Evolutionary conservation across 176 grass and related monocot genomes (phyloP).

Genomic region (Aegilops longissima): DNA sequence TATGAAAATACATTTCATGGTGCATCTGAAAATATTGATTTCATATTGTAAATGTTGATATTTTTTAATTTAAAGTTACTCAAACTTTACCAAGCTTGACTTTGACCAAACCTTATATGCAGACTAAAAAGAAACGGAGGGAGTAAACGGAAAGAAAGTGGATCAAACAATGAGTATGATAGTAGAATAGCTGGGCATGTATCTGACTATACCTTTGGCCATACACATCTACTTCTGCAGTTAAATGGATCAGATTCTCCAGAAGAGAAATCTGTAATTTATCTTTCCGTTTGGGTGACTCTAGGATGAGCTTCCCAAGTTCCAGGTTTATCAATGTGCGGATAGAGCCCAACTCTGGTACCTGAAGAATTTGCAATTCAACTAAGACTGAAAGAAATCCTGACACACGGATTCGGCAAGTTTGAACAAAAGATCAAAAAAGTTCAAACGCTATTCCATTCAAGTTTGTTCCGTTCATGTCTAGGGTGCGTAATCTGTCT

Average conservation of each 20-base stretch:
- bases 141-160: no score
- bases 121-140: no score
- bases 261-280: slow-evolving; percentile 78
- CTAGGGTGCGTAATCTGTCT: background rate
- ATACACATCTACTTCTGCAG: slow-evolving; percentile 81
- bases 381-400: background rate
- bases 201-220: slow-evolving; percentile 42
- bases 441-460: background rate
- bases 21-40: no score
- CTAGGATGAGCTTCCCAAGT: slow-evolving; percentile 50
- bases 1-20: no score
- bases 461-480: background rate
- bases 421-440: background rate
- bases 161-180: no score
- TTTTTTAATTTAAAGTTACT: no score
- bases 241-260: slow-evolving; percentile 38
- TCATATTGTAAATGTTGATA: no score
- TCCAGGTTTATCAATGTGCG: slow-evolving; percentile 70
- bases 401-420: background rate
- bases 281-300: slow-evolving; percentile 61
- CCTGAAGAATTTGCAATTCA: slow-evolving; percentile 45
- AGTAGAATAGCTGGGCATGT: no score
- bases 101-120: no score
- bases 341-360: slow-evolving; percentile 79
- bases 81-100: no score